Conservation (phyloP, 2,329 filamentous ascomycete genomes). For the Capronia epimyces region DNA sequence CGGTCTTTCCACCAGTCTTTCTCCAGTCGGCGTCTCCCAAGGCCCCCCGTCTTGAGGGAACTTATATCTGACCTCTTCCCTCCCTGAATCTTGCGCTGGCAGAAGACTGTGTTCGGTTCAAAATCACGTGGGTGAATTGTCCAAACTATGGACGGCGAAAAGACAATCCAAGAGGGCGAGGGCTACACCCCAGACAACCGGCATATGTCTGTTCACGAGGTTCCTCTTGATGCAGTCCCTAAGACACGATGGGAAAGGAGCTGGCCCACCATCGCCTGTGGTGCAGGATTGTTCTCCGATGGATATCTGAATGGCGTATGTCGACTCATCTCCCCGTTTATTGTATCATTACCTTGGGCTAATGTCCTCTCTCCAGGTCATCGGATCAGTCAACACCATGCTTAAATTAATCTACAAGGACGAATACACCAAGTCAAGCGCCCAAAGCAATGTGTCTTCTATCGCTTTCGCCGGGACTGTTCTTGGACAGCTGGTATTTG, state of each 20-base stretch:
- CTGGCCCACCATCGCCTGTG: constrained; percentile 78
- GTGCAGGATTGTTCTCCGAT: constrained; percentile 83
- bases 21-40: too few relatives aligned
- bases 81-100: not conserved
- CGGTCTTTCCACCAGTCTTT: too few relatives aligned
- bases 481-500: constrained; percentile 69
- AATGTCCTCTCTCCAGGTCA: constrained; percentile 51
- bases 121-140: too few relatives aligned
- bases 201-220: constrained; percentile 12
- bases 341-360: not conserved
- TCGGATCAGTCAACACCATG: constrained; percentile 79
- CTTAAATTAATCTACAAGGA: constrained; percentile 62
- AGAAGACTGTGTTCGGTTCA: not conserved
- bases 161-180: constrained; percentile 14
- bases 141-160: constrained; percentile 5
- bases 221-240: constrained; percentile 19
- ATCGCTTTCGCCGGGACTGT: constrained; percentile 87
- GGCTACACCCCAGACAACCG: constrained; percentile 10
- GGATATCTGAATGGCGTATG: constrained; percentile 83
- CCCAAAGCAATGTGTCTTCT: constrained; percentile 68
- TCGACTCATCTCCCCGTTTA: not conserved
- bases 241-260: constrained; percentile 50
- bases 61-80: not conserved
- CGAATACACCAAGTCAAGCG: constrained; percentile 62
- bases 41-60: too few relatives aligned